Base-by-base conservation (phyloP, 768 basidiomycete genomes). In the Collybiopsis confluens region DNA sequence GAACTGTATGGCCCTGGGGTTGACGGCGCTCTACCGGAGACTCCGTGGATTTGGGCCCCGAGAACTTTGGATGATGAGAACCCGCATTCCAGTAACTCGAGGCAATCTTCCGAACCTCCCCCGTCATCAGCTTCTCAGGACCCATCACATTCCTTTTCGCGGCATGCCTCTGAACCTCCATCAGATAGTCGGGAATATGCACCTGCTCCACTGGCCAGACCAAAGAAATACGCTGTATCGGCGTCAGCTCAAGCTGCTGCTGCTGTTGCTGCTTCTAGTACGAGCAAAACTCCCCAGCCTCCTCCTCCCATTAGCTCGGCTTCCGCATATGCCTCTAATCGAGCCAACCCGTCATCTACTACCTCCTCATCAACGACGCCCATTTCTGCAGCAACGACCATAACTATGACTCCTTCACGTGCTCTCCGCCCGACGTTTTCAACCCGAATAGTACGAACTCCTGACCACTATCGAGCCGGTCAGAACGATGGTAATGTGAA, bases 41-140 rank as follows among this genome's bases (percentile, higher is more conserved):
- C 88, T 0, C 88, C 88, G 7, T 90, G 87, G 87, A 76, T 88
- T 53, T 90, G 88, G 88, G 82, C 76, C 65, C 80, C 85, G 23
- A 63, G 74, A 33, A 68, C 70, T 54, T 68, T 83, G 20, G 55
- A 63, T 8, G 62, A 71, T 30, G 68, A 72, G 24, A 66, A 64
- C 18, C 58, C 57, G 33, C 44, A 65, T 21, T 46, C 51, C 51
- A 43, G 38, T 15, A 42, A 33, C 54, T 58, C 24, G 49, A 54
- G 37, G 45, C 56, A 20, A 58, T 58, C 44, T 55, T 60, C 13
- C 63, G 66, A 59, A 60, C 44, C 52, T 45, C 50, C 55, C 48
- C 18, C 56, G 38, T 24, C 57, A 28, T 42, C 54, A 56, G 55
- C 38, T 57, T 55, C 9, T 61, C 65, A 56, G n/a, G n/a, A n/a